A percentile compares a stretch with the other conserved stretches of the same genome.
phyloP scores from a whole-genome alignment of 2,329 filamentous ascomycete species.

The Ophiostoma sp. region DNA sequence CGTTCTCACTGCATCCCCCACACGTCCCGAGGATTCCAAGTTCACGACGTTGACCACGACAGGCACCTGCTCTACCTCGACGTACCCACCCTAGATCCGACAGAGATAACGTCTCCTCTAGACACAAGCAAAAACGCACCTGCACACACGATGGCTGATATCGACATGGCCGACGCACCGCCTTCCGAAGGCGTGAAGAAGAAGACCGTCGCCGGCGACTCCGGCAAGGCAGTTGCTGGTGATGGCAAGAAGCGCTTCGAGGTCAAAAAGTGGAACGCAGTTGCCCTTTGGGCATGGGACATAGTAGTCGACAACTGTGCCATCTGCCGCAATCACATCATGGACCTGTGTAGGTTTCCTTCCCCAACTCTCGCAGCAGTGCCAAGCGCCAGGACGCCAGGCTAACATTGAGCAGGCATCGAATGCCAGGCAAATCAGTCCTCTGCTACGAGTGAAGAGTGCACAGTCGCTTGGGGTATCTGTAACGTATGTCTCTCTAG shows the following conservation, averaged over 20 bases:
- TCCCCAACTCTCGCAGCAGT: neutral
- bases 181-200: slow-evolving; percentile 49
- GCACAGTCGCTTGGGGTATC: slow-evolving; percentile 97
- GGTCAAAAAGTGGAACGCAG: slow-evolving; percentile 99
- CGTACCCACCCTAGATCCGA: neutral
- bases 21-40: neutral
- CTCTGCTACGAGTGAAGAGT: slow-evolving; percentile 94
- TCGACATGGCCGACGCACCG: slow-evolving; percentile 90
- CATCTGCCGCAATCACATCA: slow-evolving; percentile 98
- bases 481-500: slow-evolving; percentile 76
- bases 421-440: slow-evolving; percentile 99
- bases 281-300: slow-evolving; percentile 98
- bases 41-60: slow-evolving; percentile 1
- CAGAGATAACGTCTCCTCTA: neutral
- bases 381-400: neutral
- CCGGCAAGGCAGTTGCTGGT: slow-evolving; percentile 35
- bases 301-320: slow-evolving; percentile 99
- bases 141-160: slow-evolving; percentile 69
- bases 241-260: slow-evolving; percentile 73
- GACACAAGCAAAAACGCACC: neutral
- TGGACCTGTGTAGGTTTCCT: slow-evolving; percentile 76
- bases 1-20: neutral
- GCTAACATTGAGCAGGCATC: slow-evolving; percentile 57
- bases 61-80: neutral
- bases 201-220: slow-evolving; percentile 39